Evolutionary conservation across 495 filamentous ascomycete species (phyloP), one percentile per base, ranked within the genome.

Genomic region (Penicilliopsis zonata): DNA sequence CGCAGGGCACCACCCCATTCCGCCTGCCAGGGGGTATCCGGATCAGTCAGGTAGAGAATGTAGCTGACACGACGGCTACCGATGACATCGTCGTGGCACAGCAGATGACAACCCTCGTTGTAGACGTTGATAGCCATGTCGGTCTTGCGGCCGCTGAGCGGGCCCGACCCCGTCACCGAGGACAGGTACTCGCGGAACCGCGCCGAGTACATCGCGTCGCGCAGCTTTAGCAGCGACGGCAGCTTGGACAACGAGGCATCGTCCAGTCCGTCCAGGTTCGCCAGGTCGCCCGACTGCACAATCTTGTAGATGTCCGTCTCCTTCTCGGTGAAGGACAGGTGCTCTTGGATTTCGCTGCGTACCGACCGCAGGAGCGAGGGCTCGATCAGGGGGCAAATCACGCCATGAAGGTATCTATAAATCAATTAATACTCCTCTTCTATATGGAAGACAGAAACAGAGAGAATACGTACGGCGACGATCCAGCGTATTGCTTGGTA

Each of bases 241-340:
- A 99, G 65, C 33, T 79, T 80, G 19, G 76, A 72, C 27, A 94
- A 65, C 18, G 86, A 82, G 0, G 79, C 71, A 47, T 85, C 75
- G 33, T 92, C 82, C 5, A 99, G 67, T 3, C 90, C 90, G 57
- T 94, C 86, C 26, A 99, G 76, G 52, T 99, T 99, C 6, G 90
- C 92, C 12, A 99, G 69, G 51, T 99, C 90, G 34, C 90, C 90
- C 18, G 88, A 95, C 59, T 96, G 90, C 67, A 95, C 87, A 52
- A 96, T 95, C 57, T 90, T 94, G 68, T 99, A 99, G 59, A 99
- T 96, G 57, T 99, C 92, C 36, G 90, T 99, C 53, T 99, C 90
- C 61, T 99, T 99, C 41, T 86, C 87, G 29, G 90, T 94, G 61
- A 98, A 98, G 49, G 79, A 76, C 38, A 99, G 75, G 46, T 90